phyloP scores from a whole-genome alignment of 306 rosid species.

The Medicago lupulina region DNA sequence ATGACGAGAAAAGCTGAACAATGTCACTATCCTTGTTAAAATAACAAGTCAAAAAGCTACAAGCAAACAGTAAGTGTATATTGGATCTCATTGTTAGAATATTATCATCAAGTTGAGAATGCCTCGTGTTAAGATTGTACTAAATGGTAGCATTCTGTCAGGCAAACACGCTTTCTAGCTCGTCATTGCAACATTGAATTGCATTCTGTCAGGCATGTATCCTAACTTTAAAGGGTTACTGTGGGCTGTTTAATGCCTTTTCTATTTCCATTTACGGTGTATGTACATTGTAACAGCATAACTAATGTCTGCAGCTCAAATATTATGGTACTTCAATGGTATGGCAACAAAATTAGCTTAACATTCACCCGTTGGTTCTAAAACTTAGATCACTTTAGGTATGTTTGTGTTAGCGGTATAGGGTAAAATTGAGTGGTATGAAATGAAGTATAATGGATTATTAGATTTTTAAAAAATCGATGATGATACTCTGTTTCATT shows the following conservation, averaged over 20 bases:
- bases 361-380: neutral
- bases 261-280: neutral
- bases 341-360: neutral
- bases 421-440: neutral
- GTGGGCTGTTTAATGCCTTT: neutral
- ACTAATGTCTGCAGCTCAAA: neutral
- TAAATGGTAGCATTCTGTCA: neutral
- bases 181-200: slow-evolving; percentile 9
- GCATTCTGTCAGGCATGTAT: neutral
- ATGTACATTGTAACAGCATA: neutral
- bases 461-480: neutral
- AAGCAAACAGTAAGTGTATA: slow-evolving; percentile 2
- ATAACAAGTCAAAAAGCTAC: neutral
- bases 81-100: neutral
- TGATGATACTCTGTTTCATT: neutral
- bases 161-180: neutral
- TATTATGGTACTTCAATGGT: neutral
- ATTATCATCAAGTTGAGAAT: neutral
- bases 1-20: neutral
- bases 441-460: neutral
- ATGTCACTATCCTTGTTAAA: neutral
- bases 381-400: neutral
- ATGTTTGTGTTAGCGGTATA: neutral
- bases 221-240: neutral
- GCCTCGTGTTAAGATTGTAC: neutral